These are phyloP conservation scores for Trifolium repens DNA, from an alignment of 306 rosid species.

Conservation along the genomic window DNA sequence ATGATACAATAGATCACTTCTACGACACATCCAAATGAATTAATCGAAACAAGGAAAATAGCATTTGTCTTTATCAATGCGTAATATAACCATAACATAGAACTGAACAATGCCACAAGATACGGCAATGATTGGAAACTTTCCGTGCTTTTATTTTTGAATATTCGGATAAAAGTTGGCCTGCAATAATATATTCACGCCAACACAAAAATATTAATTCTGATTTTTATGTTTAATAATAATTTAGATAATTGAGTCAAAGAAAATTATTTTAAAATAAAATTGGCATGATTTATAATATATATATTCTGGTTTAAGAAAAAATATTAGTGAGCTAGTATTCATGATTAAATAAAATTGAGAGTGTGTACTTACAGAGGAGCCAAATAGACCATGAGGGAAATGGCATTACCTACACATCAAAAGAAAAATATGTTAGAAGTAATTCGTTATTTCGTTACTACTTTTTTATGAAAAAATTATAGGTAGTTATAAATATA, in stretches of 20 bases:
- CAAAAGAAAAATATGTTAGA: constrained; percentile 8
- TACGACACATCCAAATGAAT: constrained; percentile 64
- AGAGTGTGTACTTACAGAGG: constrained; percentile 65
- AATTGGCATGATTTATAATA: background rate
- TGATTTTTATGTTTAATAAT: background rate
- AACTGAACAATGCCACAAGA: constrained; percentile 75
- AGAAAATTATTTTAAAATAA: background rate
- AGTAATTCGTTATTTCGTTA: background rate
- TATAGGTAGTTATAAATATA: background rate
- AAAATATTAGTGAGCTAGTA: too few relatives aligned
- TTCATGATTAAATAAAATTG: too few relatives aligned
- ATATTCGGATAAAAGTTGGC: constrained; percentile 68
- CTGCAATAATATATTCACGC: constrained; percentile 44
- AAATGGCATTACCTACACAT: constrained; percentile 66
- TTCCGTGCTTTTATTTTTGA: constrained; percentile 66
- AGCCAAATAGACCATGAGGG: constrained; percentile 78
- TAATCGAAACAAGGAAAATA: constrained; percentile 63
- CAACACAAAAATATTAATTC: background rate
- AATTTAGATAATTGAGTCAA: too few relatives aligned
- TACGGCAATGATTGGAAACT: constrained; percentile 77
- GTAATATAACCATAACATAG: constrained; percentile 74
- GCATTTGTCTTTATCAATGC: constrained; percentile 52
- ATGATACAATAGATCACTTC: constrained; percentile 62
- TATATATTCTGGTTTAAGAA: background rate
- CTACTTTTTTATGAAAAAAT: background rate